A percentile compares a stretch with the other conserved stretches of the same genome.
These are phyloP conservation scores for Apiotrichum montevideense DNA, from an alignment of 1,284 basidiomycete species.

Conservation along the genomic window DNA sequence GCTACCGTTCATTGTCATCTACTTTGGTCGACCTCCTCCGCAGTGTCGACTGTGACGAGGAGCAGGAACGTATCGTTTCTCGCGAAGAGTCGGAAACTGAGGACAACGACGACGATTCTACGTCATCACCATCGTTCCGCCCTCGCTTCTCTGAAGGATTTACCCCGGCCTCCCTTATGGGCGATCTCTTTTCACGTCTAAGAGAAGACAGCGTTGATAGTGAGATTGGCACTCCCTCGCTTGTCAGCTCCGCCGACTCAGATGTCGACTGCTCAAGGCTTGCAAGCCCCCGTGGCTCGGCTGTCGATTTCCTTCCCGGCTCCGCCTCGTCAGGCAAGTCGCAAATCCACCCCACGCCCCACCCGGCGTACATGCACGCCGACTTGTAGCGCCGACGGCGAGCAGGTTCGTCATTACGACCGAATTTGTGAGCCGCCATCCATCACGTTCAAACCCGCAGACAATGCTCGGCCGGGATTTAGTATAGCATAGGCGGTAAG, in stretches of 20 bases:
- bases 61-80: slow-evolving; percentile 2
- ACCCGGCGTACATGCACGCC: neutral
- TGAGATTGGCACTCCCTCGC: slow-evolving; percentile 21
- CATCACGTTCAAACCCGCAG: neutral
- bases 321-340: neutral
- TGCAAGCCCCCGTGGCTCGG: slow-evolving; percentile 14
- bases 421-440: neutral
- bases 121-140: neutral
- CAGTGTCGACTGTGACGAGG: slow-evolving; percentile 18
- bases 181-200: slow-evolving; percentile 9
- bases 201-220: slow-evolving; percentile 13
- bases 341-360: neutral
- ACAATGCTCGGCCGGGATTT: neutral
- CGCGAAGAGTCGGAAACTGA: slow-evolving; percentile 4
- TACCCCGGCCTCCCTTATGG: neutral
- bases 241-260: slow-evolving; percentile 18
- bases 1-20: slow-evolving; percentile 39
- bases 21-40: slow-evolving; percentile 31
- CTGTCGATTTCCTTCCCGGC: slow-evolving; percentile 11
- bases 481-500: neutral
- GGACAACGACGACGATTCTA: slow-evolving; percentile 5
- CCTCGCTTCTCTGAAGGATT: neutral
- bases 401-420: neutral
- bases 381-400: neutral
- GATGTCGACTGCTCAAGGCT: slow-evolving; percentile 18